Conservation (phyloP, 2,329 filamentous ascomycete genomes). For the Pseudocercospora macadamiae region DNA sequence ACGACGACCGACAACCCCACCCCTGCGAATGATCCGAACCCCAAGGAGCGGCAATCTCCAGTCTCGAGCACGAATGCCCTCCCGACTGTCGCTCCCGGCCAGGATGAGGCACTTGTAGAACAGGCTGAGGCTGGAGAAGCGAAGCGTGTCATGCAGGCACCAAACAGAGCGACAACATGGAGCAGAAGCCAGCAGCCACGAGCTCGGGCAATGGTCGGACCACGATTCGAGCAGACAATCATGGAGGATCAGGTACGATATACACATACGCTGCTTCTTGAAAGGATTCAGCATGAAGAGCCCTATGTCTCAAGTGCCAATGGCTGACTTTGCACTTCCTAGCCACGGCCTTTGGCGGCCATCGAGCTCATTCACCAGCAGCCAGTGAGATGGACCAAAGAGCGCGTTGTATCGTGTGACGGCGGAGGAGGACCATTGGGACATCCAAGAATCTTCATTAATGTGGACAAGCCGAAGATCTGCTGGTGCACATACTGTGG, state of each 20-base stretch:
- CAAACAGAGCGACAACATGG: conserved; percentile 82
- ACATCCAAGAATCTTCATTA: conserved; percentile 95
- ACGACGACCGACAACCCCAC: conserved; percentile 50
- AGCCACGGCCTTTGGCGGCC: conserved; percentile 87
- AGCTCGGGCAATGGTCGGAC: conserved; percentile 84
- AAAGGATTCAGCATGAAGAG: not conserved
- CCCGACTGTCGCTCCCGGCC: conserved; percentile 54
- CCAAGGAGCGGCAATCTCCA: conserved; percentile 45
- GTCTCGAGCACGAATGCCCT: conserved; percentile 65
- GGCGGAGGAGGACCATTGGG: conserved; percentile 88
- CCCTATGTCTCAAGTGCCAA: not conserved
- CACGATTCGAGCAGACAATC: conserved; percentile 95
- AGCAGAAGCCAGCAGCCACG: conserved; percentile 82
- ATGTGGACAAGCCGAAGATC: conserved; percentile 96
- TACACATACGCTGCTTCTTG: not conserved
- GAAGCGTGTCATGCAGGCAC: conserved; percentile 71
- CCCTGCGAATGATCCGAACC: conserved; percentile 66
- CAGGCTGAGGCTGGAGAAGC: conserved; percentile 58
- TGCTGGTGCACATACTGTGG: conserved; percentile 90
- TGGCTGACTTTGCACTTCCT: conserved; percentile 31
- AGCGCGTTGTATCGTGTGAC: conserved; percentile 81
- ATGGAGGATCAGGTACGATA: conserved; percentile 78
- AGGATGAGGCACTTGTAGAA: conserved; percentile 60
- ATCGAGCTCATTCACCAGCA: conserved; percentile 97
- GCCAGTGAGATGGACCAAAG: conserved; percentile 88